phyloP scores from a whole-genome alignment of 1,284 basidiomycete genomes.

The Puccinia polysora region DNA sequence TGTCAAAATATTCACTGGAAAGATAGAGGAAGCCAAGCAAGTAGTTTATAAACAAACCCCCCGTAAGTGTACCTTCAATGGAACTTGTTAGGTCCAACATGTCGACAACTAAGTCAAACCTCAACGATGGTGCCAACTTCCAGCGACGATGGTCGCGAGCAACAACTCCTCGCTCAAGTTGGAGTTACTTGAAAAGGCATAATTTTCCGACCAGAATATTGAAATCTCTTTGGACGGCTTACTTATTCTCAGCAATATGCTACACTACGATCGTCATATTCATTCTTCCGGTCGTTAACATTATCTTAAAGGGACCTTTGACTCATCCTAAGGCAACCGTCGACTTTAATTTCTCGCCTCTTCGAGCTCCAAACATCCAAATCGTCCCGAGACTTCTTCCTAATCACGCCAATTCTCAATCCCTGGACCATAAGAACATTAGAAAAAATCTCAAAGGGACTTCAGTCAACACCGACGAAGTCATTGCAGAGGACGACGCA shows the following conservation, averaged over 20 bases:
- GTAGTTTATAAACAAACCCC: no score
- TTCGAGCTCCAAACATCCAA: constrained; percentile 6
- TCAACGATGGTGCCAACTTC: no score
- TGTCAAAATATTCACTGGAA: no score
- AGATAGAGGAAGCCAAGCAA: no score
- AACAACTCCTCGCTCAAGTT: no score
- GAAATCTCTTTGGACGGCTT: constrained; percentile 29
- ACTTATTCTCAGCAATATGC: constrained; percentile 31
- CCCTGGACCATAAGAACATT: constrained; percentile 9
- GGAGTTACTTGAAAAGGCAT: no score
- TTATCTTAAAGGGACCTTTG: background rate
- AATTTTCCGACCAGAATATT: background rate
- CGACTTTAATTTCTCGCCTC: background rate
- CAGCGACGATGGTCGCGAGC: no score
- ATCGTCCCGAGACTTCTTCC: constrained; percentile 26
- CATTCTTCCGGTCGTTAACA: constrained; percentile 3
- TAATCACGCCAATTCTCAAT: background rate
- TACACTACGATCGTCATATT: constrained; percentile 19
- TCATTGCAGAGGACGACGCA: constrained; percentile 35
- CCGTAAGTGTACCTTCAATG: no score
- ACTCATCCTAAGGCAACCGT: background rate
- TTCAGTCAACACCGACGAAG: constrained; percentile 32
- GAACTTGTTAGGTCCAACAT: no score
- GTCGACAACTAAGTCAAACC: no score
- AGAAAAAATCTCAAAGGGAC: constrained; percentile 37